Conservation (phyloP, 2,329 filamentous ascomycete genomes). For the Neonectria neomacrospora region DNA sequence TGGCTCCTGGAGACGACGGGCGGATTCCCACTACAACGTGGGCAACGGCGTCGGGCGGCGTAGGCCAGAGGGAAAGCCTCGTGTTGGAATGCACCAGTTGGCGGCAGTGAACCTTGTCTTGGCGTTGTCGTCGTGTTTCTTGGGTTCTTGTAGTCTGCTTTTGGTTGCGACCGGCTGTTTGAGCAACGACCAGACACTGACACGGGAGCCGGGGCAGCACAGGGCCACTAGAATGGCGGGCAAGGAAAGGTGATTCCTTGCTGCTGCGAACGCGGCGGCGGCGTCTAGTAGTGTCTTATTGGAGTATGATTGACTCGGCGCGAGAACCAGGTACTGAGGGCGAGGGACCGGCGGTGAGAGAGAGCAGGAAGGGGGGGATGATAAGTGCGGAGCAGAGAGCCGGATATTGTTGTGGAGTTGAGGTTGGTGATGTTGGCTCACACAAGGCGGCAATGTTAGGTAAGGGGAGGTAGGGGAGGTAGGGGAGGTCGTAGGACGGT, state of each 20-base stretch:
- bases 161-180: constrained; percentile 22
- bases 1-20: constrained; percentile 24
- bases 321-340: not conserved
- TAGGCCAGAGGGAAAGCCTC: constrained; percentile 32
- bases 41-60: constrained; percentile 37
- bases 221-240: constrained; percentile 39
- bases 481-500: not conserved
- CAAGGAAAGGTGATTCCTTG: constrained; percentile 37
- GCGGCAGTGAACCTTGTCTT: constrained; percentile 24
- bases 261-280: constrained; percentile 31
- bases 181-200: constrained; percentile 30
- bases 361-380: not conserved
- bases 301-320: constrained; percentile 18
- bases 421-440: constrained; percentile 3
- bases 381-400: not conserved
- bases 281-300: constrained; percentile 26
- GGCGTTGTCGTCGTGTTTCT: constrained; percentile 10
- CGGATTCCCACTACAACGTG: constrained; percentile 36
- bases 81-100: constrained; percentile 33
- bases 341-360: not conserved
- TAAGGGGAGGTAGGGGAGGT: too few relatives aligned
- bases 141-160: constrained; percentile 15
- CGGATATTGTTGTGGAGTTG: not conserved
- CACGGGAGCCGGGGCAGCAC: constrained; percentile 35
- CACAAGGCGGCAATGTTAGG: not conserved